Base-by-base conservation (phyloP, 2,329 filamentous ascomycete genomes). In the Alternaria tenuissima region DNA sequence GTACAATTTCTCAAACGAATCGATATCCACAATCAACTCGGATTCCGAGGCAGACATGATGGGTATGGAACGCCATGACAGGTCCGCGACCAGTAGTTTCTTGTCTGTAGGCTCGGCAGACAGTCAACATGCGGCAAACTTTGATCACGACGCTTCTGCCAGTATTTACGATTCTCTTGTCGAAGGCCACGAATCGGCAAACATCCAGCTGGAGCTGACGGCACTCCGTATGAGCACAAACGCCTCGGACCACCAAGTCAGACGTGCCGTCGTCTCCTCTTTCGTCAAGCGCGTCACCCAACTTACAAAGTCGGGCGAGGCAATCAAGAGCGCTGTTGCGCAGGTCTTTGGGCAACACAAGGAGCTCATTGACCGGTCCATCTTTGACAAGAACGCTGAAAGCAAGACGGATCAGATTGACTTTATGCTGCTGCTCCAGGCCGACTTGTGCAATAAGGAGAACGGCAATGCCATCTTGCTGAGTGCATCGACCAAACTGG, bases 131-230 rank as follows among this genome's bases (percentile, higher is more conserved):
- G 81, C 85, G 22, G 84, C 86, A 59, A 84, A 88, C 59, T 98
- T 98, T 85, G 92, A 97, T 76, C 85, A 90, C 62, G 94, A 97
- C 73, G 94, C 94, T 26, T 91, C 94, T 3, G 85, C 89, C 65
- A 94, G 92, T 62, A 86, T 98, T n/a, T 86, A 94, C 63, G 94
- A 97, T 72, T 91, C 93, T 24, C 84, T 98, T 42, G 89, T 91
- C 52, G 86, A 88, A 61, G 90, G 89, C 22, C 83, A 88, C 51
- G 86, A 87, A 14, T 87, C 88, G 11, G 92, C 96, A 75, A 95
- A 96, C 65, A 94, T 97, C 72, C 93, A 94, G 76, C 87, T 98
- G 34, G 95, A 99, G 77, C 91, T 99, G 64, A 96, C 94, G 83
- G 92, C 93, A 47, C 84, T 98, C n/a, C 90, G 94, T 11, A 92